Base-by-base conservation (phyloP, 257 asterid genomes). In the Nemophila menziesii region DNA sequence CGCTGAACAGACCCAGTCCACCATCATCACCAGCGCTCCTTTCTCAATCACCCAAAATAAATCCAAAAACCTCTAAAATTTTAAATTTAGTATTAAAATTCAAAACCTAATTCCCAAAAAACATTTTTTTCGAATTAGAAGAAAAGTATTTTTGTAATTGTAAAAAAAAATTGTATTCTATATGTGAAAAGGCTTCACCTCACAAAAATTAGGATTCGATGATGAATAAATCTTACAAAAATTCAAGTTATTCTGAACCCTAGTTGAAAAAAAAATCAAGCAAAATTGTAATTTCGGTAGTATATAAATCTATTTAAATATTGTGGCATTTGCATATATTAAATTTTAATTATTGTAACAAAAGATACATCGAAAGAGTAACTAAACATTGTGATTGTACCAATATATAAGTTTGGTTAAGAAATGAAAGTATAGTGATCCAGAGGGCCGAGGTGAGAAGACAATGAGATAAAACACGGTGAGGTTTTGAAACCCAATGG, bases 1-100 rank as follows among this genome's bases (percentile, higher is more conserved):
- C 51, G 72, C 57, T 19, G 66, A 17, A 56, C 54, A 65, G 39
- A 73, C 73, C 52, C 60, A 48, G 51, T 73, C 69, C 93, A 82
- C 77, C 43, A 46, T 60, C 34, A 27, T 58, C 45, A 41, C 58
- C 44, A 48, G 45, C 29, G 33, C 55, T 43, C 5, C 51, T 39
- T 33, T 59, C 58, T 15, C 34, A 18, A 20, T 44, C 46, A 22
- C 34, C 34, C 6, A 19, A 21, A 55, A 49, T 22, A 40, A 44
- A 13, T 1, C 15, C 22, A 18, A 8, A 9, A 39, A 22, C 19
- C 45, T 42, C 52, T 46, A 20, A 26, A 17, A 12, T 20, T 7
- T 33, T 46, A 51, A 39, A 22, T 15, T 27, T 43, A 11, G 12
- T 46, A 34, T 4, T 44, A 33, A 16, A 18, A 6, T 38, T 39